Evolutionary conservation across 768 basidiomycete species (phyloP), one percentile per base, ranked within the genome.

Genomic region (Nidularia sp.): DNA sequence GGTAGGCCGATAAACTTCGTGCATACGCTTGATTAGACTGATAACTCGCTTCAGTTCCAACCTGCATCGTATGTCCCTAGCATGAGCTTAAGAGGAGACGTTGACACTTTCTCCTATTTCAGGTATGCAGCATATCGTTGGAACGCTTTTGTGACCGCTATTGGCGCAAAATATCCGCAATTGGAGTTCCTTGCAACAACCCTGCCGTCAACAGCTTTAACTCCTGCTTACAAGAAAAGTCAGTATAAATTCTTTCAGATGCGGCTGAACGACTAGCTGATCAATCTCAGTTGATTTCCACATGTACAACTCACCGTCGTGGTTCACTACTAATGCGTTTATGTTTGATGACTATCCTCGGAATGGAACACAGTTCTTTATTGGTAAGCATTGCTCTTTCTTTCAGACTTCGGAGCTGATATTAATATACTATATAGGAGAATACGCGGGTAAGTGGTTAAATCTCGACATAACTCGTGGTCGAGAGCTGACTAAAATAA

Each of bases 311-410:
- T 76, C 77, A 0, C 77, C 79, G 3, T 59, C 71, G 60, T 63
- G 59, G 72, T 81, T 80, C 54, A 67, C 65, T 13, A 60, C 70
- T 29, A 76, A 79, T 49, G 62, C 79, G 0, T 80, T 82, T 58
- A 70, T 74, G 60, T 82, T 80, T 48, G 81, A 81, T 53, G 52
- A 61, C 8, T 79, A 78, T 56, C 64, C 81, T 62, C 76, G 81
- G 5, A 70, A 82, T 49, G 79, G 78, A 4, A 81, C 77, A 10
- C 70, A 68, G 45, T 84, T 73, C 63, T 81, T 83, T 47, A 68
- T 77, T 67, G 80, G 80, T 46, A 51, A 32, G 58, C 29, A 44
- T 5, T 6, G 34, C 3, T 25, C 25, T 25, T 25, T 25, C 25
- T 25, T 25, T 25, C 25, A 25, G 25, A 25, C 25, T 3, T 25